phyloP scores from a whole-genome alignment of 176 grass and related monocot genomes.

The Thinopyrum elongatum region DNA sequence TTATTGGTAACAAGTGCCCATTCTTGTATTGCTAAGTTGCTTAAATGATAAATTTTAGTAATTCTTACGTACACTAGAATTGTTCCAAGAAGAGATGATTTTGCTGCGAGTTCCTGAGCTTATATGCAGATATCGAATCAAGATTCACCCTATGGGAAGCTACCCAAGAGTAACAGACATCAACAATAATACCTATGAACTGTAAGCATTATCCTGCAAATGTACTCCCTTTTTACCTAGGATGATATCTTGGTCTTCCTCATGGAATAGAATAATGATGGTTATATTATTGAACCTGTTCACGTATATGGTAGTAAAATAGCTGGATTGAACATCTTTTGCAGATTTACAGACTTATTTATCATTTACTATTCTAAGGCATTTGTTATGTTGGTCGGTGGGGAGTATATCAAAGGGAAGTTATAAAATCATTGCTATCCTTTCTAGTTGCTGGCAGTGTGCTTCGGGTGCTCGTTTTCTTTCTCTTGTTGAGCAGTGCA shows the following conservation, averaged over 20 bases:
- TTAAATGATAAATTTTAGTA: not conserved
- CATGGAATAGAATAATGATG: not conserved
- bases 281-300: not conserved
- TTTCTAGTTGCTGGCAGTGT: not conserved
- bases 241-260: not conserved
- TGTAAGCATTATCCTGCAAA: conserved; percentile 54
- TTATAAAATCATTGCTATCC: not conserved
- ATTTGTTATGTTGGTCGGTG: not conserved
- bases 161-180: conserved; percentile 86
- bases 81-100: conserved; percentile 1
- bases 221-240: not conserved
- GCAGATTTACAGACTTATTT: not conserved
- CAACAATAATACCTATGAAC: conserved; percentile 85
- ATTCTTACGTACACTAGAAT: not conserved
- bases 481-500: not conserved
- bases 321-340: not conserved
- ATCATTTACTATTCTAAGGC: not conserved
- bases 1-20: not conserved
- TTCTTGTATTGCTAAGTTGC: not conserved
- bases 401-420: not conserved
- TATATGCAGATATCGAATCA: conserved; percentile 77
- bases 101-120: conserved; percentile 20
- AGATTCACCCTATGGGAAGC: conserved; percentile 97
- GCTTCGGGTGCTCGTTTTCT: not conserved
- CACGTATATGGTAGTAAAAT: not conserved